Evolutionary conservation across 331 rosid genomes (phyloP).

Genomic region (Rosa hybrid): DNA sequence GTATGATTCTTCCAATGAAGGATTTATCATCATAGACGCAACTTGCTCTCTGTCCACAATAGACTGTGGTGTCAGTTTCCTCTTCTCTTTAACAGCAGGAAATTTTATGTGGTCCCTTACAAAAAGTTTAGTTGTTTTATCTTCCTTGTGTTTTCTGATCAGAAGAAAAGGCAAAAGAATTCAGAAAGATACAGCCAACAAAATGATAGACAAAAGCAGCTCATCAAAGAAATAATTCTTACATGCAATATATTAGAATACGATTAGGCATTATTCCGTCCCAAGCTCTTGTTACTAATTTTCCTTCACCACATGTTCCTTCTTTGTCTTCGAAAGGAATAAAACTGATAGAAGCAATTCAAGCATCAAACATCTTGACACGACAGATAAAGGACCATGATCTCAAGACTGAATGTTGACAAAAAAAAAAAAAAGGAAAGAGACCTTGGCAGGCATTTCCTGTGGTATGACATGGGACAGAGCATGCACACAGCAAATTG

Average conservation of each 20-base stretch:
- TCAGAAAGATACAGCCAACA: slow-evolving; percentile 24
- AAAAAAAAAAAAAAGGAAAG: neutral
- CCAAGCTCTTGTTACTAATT: slow-evolving; percentile 55
- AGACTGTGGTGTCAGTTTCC: slow-evolving; percentile 2
- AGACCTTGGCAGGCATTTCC: slow-evolving; percentile 70
- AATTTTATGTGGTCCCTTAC: slow-evolving; percentile 51
- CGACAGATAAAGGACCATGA: slow-evolving; percentile 12
- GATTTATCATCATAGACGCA: slow-evolving; percentile 17
- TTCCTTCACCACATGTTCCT: slow-evolving; percentile 8
- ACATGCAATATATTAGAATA: slow-evolving; percentile 69
- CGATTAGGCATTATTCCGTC: slow-evolving; percentile 49
- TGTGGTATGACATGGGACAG: slow-evolving; percentile 70
- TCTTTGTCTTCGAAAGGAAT: slow-evolving; percentile 34
- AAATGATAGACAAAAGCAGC: slow-evolving; percentile 22
- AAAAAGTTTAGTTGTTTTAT: slow-evolving; percentile 36
- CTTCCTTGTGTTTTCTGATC: slow-evolving; percentile 57
- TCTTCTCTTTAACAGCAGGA: slow-evolving; percentile 37
- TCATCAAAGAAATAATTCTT: slow-evolving; percentile 31
- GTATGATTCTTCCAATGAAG: slow-evolving; percentile 26
- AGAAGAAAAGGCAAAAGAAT: slow-evolving; percentile 26
- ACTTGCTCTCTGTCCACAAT: neutral
- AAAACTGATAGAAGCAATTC: slow-evolving; percentile 47
- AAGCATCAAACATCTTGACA: slow-evolving; percentile 27
- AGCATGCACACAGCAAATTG: slow-evolving; percentile 68
- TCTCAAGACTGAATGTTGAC: neutral